phyloP scores from a whole-genome alignment of 768 basidiomycete species.

The Tubosaeta sp. region DNA sequence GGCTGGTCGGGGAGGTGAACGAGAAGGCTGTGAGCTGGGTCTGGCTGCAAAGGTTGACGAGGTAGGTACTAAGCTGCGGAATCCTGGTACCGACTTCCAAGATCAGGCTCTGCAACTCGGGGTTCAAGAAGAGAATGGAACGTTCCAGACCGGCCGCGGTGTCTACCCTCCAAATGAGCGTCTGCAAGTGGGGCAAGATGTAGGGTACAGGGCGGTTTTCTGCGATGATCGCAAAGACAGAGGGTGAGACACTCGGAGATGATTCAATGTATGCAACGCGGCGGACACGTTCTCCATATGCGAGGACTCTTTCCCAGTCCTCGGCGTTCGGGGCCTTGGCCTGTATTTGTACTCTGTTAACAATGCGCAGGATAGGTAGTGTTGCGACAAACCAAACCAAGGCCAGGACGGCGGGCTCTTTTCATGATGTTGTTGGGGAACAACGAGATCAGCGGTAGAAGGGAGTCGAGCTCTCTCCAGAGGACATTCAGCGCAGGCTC shows the following conservation, averaged over 20 bases:
- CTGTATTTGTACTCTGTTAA: constrained; percentile 31
- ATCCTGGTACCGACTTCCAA: constrained; percentile 59
- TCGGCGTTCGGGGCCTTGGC: constrained; percentile 56
- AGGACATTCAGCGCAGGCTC: constrained; percentile 68
- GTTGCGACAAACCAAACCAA: constrained; percentile 61
- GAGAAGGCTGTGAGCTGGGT: constrained; percentile 65
- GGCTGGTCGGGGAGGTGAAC: constrained; percentile 61
- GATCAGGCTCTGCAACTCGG: constrained; percentile 55
- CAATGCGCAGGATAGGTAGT: neutral
- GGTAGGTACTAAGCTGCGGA: constrained; percentile 57
- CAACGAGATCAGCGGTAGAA: constrained; percentile 65
- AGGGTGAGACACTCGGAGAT: constrained; percentile 56
- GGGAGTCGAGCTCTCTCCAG: constrained; percentile 76
- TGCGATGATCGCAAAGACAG: constrained; percentile 64
- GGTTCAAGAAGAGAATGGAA: constrained; percentile 59
- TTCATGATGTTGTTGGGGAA: constrained; percentile 68
- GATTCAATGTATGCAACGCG: constrained; percentile 68
- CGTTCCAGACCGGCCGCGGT: constrained; percentile 62
- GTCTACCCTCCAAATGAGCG: constrained; percentile 70
- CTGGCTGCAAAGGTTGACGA: constrained; percentile 59
- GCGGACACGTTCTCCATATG: constrained; percentile 64
- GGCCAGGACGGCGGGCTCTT: constrained; percentile 65
- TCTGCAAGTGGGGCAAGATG: constrained; percentile 65
- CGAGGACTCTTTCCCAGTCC: constrained; percentile 66
- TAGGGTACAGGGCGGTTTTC: constrained; percentile 58